phyloP scores from a whole-genome alignment of 148 eudicot species.

The Cornus suecica region DNA sequence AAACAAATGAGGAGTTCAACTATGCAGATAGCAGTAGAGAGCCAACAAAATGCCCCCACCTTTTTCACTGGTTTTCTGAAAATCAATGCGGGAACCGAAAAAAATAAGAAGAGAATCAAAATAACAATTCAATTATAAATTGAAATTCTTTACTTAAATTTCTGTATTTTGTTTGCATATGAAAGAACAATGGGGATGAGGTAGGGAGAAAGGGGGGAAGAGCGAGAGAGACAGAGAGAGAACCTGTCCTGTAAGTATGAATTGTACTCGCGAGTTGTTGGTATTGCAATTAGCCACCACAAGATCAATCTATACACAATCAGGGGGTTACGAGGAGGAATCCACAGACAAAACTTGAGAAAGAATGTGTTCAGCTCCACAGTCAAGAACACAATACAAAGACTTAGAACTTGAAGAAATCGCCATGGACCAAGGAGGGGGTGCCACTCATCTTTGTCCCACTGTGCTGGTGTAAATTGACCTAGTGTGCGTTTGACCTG shows the following conservation, averaged over 20 bases:
- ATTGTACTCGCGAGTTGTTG: conserved; percentile 94
- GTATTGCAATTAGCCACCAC: conserved; percentile 98
- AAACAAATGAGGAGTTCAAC: conserved; percentile 89
- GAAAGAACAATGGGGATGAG: not conserved
- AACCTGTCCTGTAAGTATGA: conserved; percentile 95
- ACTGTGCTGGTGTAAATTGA: conserved; percentile 94
- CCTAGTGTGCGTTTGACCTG: conserved; percentile 89
- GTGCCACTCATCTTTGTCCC: conserved; percentile 99
- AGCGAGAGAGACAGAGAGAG: not conserved
- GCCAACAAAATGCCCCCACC: conserved; percentile 97
- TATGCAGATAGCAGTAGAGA: conserved; percentile 90
- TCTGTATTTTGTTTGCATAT: not conserved
- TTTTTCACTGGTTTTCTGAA: conserved; percentile 77
- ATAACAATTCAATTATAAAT: not conserved
- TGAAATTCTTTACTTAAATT: not conserved
- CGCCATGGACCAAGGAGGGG: conserved; percentile 97
- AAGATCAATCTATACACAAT: conserved; percentile 77
- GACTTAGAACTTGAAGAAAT: conserved; percentile 80
- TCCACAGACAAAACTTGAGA: conserved; percentile 96
- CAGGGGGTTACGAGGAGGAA: conserved; percentile 91
- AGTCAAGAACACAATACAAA: conserved; percentile 79
- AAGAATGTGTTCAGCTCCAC: conserved; percentile 97
- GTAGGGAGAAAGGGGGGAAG: not conserved
- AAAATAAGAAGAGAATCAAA: not conserved
- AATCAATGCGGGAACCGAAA: conserved; percentile 1